Evolutionary conservation across 2,329 filamentous ascomycete species (phyloP).

Genomic region (Phialocephala subalpina): DNA sequence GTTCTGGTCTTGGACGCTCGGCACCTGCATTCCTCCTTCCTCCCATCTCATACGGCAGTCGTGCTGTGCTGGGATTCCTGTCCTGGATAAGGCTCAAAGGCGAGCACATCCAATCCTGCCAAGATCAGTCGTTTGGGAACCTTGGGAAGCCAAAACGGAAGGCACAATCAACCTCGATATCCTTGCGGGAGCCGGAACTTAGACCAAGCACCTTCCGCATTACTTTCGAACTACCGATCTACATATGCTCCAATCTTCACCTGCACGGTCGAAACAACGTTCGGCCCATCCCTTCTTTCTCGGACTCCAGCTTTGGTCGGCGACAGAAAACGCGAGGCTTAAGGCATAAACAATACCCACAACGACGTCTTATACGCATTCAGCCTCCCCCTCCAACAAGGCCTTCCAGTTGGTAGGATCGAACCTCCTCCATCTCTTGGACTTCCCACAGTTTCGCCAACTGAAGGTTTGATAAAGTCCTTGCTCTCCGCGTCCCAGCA

Average conservation of each 20-base stretch:
- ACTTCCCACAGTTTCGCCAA: slow-evolving; percentile 24
- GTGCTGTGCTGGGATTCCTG: slow-evolving; percentile 20
- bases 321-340: slow-evolving; percentile 23
- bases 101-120: slow-evolving; percentile 18
- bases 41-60: slow-evolving; percentile 16
- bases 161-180: slow-evolving; percentile 26
- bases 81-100: slow-evolving; percentile 19
- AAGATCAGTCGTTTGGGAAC: slow-evolving; percentile 12
- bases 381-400: slow-evolving; percentile 16
- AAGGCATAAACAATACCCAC: slow-evolving; percentile 31
- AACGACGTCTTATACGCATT: slow-evolving; percentile 6
- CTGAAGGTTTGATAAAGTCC: slow-evolving; percentile 31
- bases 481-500: slow-evolving; percentile 26
- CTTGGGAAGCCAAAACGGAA: slow-evolving; percentile 24
- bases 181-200: slow-evolving; percentile 26
- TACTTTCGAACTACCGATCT: slow-evolving; percentile 22
- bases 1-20: not conserved
- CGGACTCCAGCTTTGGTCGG: slow-evolving; percentile 19
- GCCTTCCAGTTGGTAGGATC: slow-evolving; percentile 9
- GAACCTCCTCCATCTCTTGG: slow-evolving; percentile 22
- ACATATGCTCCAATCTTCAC: slow-evolving; percentile 30
- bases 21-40: not conserved
- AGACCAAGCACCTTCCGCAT: slow-evolving; percentile 30
- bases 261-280: slow-evolving; percentile 33
- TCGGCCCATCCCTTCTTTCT: slow-evolving; percentile 30